Evolutionary conservation across 192 early-diverging fungal genomes (phyloP), one percentile per base, ranked within the genome.

Genomic region (Chytriomyces sp.): DNA sequence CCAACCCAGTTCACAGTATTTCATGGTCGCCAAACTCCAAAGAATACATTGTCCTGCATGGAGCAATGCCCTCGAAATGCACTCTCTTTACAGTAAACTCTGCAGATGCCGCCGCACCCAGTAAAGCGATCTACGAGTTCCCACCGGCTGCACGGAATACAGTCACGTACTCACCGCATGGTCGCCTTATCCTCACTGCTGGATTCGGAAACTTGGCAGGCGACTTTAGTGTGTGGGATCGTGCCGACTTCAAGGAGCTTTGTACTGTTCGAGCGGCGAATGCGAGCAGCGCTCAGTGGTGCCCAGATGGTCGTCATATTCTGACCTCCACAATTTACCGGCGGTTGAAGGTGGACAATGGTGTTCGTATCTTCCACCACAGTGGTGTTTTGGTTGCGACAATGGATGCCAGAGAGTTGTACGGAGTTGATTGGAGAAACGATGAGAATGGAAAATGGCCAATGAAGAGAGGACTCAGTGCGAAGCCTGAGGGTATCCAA

Each of bases 121-220:
- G 35, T 45, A 23, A 53, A 68, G 78, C 91, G 18, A 84, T 96
- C 11, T 90, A 91, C 69, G 92, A 95, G 69, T 94, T 99, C 84
- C 94, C 93, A 77, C 87, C 86, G 46, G 92, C 90, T 50, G 92
- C 93, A 43, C 92, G 97, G 67, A 99, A 99, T 85, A 90, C 86
- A 64, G 93, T 96, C 69, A 88, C 85, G 73, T 98, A 91, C 89
- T 95, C 91, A 72, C 93, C 95, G 45, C 93, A 97, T 69, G 97
- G 98, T 75, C 89, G 96, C 45, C 84, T 95, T 23, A 82, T 98
- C 50, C 92, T 88, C 75, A 88, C 98, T 72, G 98, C 91, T 26
- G 98, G 98, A 53, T 98, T 99, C 76, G 98, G 98, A 44, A 99
- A 98, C 84, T 85, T 99, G 80, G 89, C 93, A 13, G 97, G 98